Base-by-base conservation (phyloP, 768 basidiomycete genomes). In the Macrolepiota albuminosa region DNA sequence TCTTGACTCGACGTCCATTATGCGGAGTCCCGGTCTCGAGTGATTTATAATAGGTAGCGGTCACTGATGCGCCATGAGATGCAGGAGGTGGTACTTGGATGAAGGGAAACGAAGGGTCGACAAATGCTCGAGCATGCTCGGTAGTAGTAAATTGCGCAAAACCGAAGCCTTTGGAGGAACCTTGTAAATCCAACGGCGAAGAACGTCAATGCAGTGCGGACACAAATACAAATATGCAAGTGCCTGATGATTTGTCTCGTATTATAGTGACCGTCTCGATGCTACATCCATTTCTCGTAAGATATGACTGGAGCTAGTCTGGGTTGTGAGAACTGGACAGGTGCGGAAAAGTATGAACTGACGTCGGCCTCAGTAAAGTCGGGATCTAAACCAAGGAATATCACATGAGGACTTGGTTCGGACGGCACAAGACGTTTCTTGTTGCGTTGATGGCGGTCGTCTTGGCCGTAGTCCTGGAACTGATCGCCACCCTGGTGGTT, bases 361-460 rank as follows among this genome's bases (percentile, higher is more conserved):
- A 97, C 95, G 81, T 95, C 93, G 67, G 89, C 86, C 80, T 97
- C 95, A 56, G 88, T 89, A 69, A 95, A 91, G 72, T 94, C 93
- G 58, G 87, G 86, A 73, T 97, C 95, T 60, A 98, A 75, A 58
- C 95, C 95, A 62, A 98, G 85, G 74, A 97, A 96, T 69, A 97
- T 96, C 71, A 98, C 91, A 76, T 98, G 94, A 48, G 88, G 85
- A 70, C 90, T 93, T 50, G 91, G 88, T 71, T 93, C 91, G 56
- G 91, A 94, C 34, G 91, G 88, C 59, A 84, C 78, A 45, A 91
- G 80, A 56, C 91, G 88, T 72, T 92, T 91, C 79, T 91, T 91
- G 70, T 60, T 62, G 67, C 79, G 78, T 65, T 83, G 73, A 50
- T 71, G 69, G 57, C 75, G 84, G 68, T 86, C 84, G 56, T 81